Conservation (phyloP, 371 early-diverging fungal genomes). For the Mortierella sp. region DNA sequence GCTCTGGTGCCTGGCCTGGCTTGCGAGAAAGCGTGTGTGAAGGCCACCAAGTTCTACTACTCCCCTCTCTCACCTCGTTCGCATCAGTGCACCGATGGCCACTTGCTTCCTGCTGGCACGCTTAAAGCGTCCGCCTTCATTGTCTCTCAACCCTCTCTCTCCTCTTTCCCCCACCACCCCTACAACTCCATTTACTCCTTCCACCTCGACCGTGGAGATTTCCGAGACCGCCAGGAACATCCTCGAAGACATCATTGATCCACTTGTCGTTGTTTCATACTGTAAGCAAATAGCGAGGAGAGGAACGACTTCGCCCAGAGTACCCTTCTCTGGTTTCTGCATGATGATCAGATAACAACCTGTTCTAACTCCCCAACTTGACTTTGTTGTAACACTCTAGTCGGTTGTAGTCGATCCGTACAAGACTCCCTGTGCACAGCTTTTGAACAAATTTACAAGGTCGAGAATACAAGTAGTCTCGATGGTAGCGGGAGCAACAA, state of each 20-base stretch:
- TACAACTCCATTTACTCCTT: background rate
- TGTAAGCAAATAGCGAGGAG: conserved; percentile 10
- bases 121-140: too few species aligned
- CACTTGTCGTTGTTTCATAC: conserved; percentile 24
- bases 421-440: conserved; percentile 9
- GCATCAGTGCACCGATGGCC: too few species aligned
- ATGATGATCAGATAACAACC: background rate
- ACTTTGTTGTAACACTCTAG: background rate
- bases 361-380: background rate
- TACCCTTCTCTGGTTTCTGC: background rate
- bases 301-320: background rate
- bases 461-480: too few species aligned
- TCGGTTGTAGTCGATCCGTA: conserved; percentile 14
- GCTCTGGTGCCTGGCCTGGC: too few species aligned
- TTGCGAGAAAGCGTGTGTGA: too few species aligned
- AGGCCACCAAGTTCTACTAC: too few species aligned
- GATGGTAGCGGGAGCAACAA: background rate
- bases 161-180: conserved; percentile 1
- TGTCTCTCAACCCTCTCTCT: background rate
- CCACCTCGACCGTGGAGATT: conserved; percentile 15
- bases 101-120: too few species aligned
- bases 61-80: too few species aligned
- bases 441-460: background rate
- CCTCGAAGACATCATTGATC: conserved; percentile 24
- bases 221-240: conserved; percentile 16